Evolutionary conservation across 768 basidiomycete species (phyloP), one percentile per base, ranked within the genome.

Genomic region (Suillus bovinus): DNA sequence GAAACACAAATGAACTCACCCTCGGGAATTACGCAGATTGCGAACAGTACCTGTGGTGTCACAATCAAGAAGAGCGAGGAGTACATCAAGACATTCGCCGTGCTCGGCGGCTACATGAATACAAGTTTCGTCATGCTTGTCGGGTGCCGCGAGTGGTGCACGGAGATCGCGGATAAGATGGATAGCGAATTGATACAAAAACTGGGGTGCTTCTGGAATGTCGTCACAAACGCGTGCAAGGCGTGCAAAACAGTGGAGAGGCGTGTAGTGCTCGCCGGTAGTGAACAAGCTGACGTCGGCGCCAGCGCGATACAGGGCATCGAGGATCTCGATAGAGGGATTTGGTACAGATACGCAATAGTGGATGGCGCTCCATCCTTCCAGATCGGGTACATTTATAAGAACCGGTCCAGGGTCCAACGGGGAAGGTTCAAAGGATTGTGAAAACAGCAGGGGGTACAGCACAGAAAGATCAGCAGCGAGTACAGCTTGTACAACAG

Each of bases 101-200:
- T 85, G 84, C 68, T 91, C 89, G 14, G 91, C 91, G 53, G 90
- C 90, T 63, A 91, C 77, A 77, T 93, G 91, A 55, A 93, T 80
- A 77, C 89, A 91, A 4, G 91, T 92, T 69, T 93, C 90, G 66
- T 85, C 84, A 59, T 87, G 74, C 64, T 76, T 82, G 72, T 92
- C 89, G 52, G 80, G 76, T 22, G 90, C 88, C 33, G 84, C 80
- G 46, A 93, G 71, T 0, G 91, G 90, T 7, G 88, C 86, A 34
- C 83, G 84, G 34, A 92, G 84, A 69, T 90, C 86, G 61, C 79
- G 78, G 41, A 92, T 81, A 61, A 92, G 82, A 72, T 92, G 90
- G 65, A 83, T 72, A 71, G 84, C 77, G 72, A 91, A 88, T 65
- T 80, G 77, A 65, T 84, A 84, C 69, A 89, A 67, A 38, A 79